Percentiles rank a stretch among this genome's conserved stretches.
These are phyloP conservation scores for Pseudogymnoascus sp. DNA, from an alignment of 2,329 filamentous ascomycete genomes.

Conservation along the genomic window DNA sequence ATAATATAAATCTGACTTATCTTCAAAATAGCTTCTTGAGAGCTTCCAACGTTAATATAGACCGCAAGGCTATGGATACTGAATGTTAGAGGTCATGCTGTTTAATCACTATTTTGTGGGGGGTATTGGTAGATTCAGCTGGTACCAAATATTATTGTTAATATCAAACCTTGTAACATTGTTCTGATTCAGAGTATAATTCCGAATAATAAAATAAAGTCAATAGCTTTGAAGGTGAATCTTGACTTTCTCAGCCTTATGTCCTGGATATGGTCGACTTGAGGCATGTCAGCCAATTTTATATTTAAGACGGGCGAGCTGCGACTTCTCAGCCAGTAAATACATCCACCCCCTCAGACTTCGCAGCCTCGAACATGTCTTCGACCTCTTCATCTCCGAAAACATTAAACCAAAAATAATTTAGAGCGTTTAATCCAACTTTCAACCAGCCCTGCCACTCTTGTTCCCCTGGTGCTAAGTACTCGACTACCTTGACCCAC, in stretches of 20 bases:
- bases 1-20: background rate
- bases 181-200: background rate
- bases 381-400: background rate
- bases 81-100: background rate
- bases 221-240: background rate
- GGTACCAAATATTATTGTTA: background rate
- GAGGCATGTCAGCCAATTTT: background rate
- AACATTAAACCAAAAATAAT: constrained; percentile 8
- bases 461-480: background rate
- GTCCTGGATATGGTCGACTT: background rate
- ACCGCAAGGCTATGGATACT: background rate
- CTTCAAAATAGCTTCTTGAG: background rate
- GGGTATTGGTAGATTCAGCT: background rate
- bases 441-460: constrained; percentile 7
- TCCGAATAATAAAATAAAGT: background rate
- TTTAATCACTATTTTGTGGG: background rate
- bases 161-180: background rate
- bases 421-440: constrained; percentile 2
- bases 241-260: background rate
- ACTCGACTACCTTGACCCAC: constrained; percentile 9
- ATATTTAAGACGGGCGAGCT: background rate
- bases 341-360: background rate
- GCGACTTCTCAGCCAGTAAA: constrained; percentile 6
- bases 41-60: background rate
- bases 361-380: background rate